Conservation (phyloP, 371 early-diverging fungal species). For the Syncephalastrum contaminatum region DNA sequence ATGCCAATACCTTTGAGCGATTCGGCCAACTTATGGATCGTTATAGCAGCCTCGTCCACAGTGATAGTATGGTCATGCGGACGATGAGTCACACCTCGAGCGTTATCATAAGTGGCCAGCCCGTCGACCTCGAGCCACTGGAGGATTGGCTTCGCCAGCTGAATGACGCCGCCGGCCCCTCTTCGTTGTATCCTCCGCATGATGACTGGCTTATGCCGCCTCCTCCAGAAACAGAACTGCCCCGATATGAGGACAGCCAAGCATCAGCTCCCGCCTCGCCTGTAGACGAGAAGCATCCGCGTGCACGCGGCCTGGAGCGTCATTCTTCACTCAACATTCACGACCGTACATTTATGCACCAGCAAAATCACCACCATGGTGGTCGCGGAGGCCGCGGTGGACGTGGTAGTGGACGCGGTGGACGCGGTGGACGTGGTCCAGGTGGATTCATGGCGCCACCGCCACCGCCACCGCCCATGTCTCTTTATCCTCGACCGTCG, state of each 20-base stretch:
- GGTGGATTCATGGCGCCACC: conserved; percentile 9
- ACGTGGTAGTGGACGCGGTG: not conserved
- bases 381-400: not conserved
- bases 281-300: not conserved
- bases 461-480: conserved; percentile 4
- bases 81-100: conserved; percentile 14
- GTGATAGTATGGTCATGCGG: conserved; percentile 9
- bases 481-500: conserved; percentile 9
- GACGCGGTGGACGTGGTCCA: conserved; percentile 1
- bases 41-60: conserved; percentile 6
- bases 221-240: conserved; percentile 1
- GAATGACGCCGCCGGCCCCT: not conserved
- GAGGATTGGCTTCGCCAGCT: conserved; percentile 11
- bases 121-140: conserved; percentile 8
- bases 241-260: conserved; percentile 5
- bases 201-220: not conserved
- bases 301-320: not conserved
- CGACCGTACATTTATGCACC: not conserved
- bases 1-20: conserved; percentile 6
- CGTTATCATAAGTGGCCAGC: conserved; percentile 3
- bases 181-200: not conserved
- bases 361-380: not conserved
- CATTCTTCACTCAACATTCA: too few species aligned
- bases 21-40: conserved; percentile 11
- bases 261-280: not conserved